These are phyloP conservation scores for Piromyces sp. DNA, from an alignment of 192 early-diverging fungal genomes.

Conservation along the genomic window DNA sequence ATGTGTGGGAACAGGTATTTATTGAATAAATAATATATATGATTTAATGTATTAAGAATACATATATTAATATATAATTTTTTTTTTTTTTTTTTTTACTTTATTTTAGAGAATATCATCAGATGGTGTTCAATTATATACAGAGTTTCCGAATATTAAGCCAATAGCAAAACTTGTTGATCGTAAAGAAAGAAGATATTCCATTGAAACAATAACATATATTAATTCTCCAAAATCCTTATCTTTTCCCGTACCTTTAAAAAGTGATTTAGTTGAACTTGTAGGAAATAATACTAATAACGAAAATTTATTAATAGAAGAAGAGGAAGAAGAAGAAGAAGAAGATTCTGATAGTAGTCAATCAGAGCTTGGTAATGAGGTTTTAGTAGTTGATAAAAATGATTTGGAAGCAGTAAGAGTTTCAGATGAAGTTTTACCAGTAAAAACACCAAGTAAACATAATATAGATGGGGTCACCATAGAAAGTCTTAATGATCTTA, in stretches of 20 bases:
- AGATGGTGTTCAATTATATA: not conserved
- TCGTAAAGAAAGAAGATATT: not conserved
- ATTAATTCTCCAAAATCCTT: not conserved
- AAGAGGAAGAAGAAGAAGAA: not conserved
- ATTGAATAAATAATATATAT: too few relatives aligned
- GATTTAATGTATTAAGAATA: too few relatives aligned
- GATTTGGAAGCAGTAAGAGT: not conserved
- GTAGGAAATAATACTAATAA: not conserved
- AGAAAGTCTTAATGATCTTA: not conserved
- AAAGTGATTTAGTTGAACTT: not conserved
- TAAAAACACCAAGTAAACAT: not conserved
- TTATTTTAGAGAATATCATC: not conserved
- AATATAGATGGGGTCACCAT: not conserved
- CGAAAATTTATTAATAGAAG: not conserved
- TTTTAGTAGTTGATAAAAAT: not conserved
- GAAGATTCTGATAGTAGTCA: not conserved
- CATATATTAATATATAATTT: too few relatives aligned
- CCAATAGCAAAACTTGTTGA: not conserved
- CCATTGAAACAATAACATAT: not conserved
- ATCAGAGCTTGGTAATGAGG: not conserved
- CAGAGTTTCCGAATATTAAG: not conserved
- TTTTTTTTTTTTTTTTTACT: too few relatives aligned
- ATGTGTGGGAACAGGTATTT: not conserved
- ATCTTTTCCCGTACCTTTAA: not conserved
- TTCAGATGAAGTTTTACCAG: not conserved